Evolutionary conservation across 495 filamentous ascomycete genomes (phyloP), one percentile per base, ranked within the genome.

Genomic region (Penicillium bialowiezense): DNA sequence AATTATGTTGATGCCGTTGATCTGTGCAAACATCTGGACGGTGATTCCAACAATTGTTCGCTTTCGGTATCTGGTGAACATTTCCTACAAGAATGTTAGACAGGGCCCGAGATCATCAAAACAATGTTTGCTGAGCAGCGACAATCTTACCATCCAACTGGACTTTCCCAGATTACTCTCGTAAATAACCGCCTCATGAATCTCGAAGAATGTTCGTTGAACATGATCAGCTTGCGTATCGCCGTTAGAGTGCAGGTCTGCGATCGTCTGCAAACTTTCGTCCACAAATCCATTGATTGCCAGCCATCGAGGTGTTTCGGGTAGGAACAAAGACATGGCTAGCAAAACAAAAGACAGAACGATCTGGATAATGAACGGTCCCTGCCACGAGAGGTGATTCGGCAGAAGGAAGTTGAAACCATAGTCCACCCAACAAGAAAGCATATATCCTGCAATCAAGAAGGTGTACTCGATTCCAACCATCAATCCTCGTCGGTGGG

Each of bases 1-100:
- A 41, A 67, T 65, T 49, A 68, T 62, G 45, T 65, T 68, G 56
- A 68, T 68, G 18, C 64, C 64, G 44, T 63, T 68, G n/a, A 65
- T 53, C 45, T 65, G 63, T 7, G 63, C 62, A 26, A 57, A 64
- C 59, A 67, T 67, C 41, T 67, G 62, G 5, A 57, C 61, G 1
- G 58, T 64, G 24, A 67, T 65, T 35, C 62, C 62, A 10, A 65
- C 57, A 18, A 60, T 63, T 1, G 60, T 65, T 20, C 62, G 53
- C 31, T 65, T 65, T 2, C 63, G 60, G 37, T 66, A 66, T 4
- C 58, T 51, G 12, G 60, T 66, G 41, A 65, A 62, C 62, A 67
- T 65, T 50, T 65, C 61, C 59, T 62, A 42, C 14, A 24, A 23
- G 8, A 0, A 14, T 32, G 20, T 8, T 32, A 13, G 10, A 3